phyloP scores from a whole-genome alignment of 805 yeast genomes.

The Novakomyces olei region DNA sequence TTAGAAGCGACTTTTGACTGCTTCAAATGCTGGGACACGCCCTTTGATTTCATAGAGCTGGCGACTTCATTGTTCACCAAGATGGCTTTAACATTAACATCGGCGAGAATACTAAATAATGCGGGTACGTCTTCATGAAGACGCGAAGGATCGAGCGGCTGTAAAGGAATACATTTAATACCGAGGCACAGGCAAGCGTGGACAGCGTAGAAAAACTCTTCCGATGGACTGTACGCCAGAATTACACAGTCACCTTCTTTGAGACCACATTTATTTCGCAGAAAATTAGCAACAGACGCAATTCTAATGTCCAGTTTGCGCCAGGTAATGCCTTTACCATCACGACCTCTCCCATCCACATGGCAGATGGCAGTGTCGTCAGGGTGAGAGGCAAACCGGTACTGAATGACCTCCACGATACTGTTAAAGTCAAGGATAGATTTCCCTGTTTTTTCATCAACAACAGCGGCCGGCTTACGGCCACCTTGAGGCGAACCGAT shows the following conservation, averaged over 20 bases:
- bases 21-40: conserved; percentile 37
- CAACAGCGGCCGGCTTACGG: conserved; percentile 4
- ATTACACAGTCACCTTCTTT: conserved; percentile 52
- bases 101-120: conserved; percentile 40
- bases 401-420: conserved; percentile 51
- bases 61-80: conserved; percentile 66
- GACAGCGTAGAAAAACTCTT: conserved; percentile 62
- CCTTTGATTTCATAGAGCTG: conserved; percentile 41
- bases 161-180: conserved; percentile 50
- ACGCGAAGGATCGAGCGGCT: conserved; percentile 44
- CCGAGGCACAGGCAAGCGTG: conserved; percentile 77
- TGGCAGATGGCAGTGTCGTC: conserved; percentile 54
- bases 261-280: conserved; percentile 42
- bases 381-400: conserved; percentile 50
- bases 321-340: conserved; percentile 46
- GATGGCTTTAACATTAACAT: conserved; percentile 47
- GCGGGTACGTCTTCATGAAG: conserved; percentile 54
- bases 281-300: conserved; percentile 49
- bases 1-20: conserved; percentile 16
- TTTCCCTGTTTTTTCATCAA: conserved; percentile 59
- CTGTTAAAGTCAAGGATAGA: conserved; percentile 50
- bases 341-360: conserved; percentile 22
- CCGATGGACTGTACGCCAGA: conserved; percentile 66
- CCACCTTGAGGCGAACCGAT: conserved; percentile 52
- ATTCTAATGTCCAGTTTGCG: conserved; percentile 55